Evolutionary conservation across 805 yeast genomes (phyloP), one percentile per base, ranked within the genome.

Genomic region (Lipomyces yamanashiensis): DNA sequence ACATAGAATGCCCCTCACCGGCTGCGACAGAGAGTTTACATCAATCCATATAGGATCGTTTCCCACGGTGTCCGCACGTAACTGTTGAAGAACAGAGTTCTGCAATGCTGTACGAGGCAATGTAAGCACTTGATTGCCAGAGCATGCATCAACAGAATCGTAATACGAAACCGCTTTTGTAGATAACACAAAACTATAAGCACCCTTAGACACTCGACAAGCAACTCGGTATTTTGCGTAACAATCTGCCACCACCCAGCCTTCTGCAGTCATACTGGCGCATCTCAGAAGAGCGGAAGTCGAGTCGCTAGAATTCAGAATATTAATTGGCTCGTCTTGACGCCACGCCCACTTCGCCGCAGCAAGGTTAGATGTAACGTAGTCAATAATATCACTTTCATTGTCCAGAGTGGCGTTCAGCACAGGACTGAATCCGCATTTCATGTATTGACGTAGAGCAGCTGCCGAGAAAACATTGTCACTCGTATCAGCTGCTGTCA

Each of bases 261-360:
- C 90, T 2, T 73, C 72, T 0, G 71, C 53, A 43, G 66, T 71
- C 17, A 81, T 62, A 1, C 73, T 71, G 0, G 84, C 87, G 73
- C 87, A 85, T 55, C 79, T 78, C 63, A 54, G 71, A 71, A 19
- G 50, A 17, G 33, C 50, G 13, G 40, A 57, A 17, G 58, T 55
- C 59, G 13, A 44, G 28, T 21, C 69, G 8, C 15, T 61, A 12
- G 56, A 40, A 19, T 21, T 66, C 51, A 15, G 55, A 58, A n/a
- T 68, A 69, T 34, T 70, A 0, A 54, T 39, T 0, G 95, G 95
- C 71, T 87, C 83, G 9, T 76, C 74, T 0, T 79, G 71, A 0
- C 80, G 82, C 97, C 97, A 92, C 1, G 93, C 82, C 97, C 97
- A 92, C 43, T 82, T 61, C 13, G 72, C 8, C 81, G 50, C 21